phyloP scores from a whole-genome alignment of 2,329 filamentous ascomycete genomes.

The Colletotrichum sp. region DNA sequence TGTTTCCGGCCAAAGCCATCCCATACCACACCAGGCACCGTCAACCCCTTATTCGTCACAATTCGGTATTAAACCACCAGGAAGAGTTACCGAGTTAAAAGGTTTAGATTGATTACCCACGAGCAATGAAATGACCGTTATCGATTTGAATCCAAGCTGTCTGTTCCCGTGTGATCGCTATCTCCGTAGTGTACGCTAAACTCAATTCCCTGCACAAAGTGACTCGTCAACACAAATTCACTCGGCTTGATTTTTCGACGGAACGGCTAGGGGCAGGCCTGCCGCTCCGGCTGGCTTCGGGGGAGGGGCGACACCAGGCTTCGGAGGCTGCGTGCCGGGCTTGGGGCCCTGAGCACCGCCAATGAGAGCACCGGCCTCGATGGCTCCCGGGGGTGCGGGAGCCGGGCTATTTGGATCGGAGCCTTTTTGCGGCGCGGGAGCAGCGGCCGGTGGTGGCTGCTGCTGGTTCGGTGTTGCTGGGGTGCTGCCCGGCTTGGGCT shows the following conservation, averaged over 20 bases:
- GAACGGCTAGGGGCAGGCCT: neutral
- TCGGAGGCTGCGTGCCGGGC: neutral
- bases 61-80: neutral
- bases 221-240: slow-evolving; percentile 12
- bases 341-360: neutral
- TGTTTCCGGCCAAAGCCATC: neutral
- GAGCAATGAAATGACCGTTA: neutral
- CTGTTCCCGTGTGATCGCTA: neutral
- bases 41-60: neutral
- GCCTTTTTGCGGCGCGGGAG: neutral
- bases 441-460: neutral
- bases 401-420: neutral
- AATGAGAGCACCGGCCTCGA: neutral
- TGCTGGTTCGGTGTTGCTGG: neutral
- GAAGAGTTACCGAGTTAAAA: neutral
- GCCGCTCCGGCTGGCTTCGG: neutral
- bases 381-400: neutral
- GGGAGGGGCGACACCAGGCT: neutral
- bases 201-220: slow-evolving; percentile 4
- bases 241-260: neutral
- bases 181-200: neutral
- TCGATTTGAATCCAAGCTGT: neutral
- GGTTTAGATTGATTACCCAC: neutral
- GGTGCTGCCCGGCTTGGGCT: neutral
- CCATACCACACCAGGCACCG: neutral